These are phyloP conservation scores for Clavispora phyllophila DNA, from an alignment of 805 yeast species.

Conservation along the genomic window DNA sequence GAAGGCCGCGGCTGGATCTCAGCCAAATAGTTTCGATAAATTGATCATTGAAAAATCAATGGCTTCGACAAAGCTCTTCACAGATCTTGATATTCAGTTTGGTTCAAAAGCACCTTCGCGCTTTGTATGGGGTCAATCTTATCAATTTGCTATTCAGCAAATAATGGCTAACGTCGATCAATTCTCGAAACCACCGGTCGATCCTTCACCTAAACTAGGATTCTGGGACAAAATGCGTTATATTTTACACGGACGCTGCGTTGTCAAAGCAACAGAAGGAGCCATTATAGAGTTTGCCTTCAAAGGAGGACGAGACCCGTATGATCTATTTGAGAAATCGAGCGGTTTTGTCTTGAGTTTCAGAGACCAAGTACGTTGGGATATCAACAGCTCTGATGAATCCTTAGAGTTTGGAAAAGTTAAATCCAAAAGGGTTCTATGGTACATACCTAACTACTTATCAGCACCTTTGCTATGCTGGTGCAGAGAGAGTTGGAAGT, in stretches of 20 bases:
- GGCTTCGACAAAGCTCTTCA: conserved; percentile 66
- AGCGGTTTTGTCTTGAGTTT: conserved; percentile 80
- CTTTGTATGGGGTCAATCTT: conserved; percentile 80
- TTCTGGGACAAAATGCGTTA: conserved; percentile 88
- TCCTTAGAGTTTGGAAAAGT: conserved; percentile 65
- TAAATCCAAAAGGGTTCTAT: conserved; percentile 54
- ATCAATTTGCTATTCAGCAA: conserved; percentile 80
- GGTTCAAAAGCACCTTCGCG: conserved; percentile 55
- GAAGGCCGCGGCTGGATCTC: conserved; percentile 28
- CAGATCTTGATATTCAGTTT: conserved; percentile 53
- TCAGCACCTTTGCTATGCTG: conserved; percentile 48
- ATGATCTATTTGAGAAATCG: conserved; percentile 55
- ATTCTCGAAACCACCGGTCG: conserved; percentile 85
- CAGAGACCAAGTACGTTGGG: conserved; percentile 53
- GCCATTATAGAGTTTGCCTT: conserved; percentile 52
- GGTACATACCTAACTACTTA: conserved; percentile 74
- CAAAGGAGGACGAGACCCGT: conserved; percentile 80
- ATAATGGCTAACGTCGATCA: conserved; percentile 72
- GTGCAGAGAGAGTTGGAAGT: conserved; percentile 45
- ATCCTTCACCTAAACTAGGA: conserved; percentile 79
- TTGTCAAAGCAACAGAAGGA: conserved; percentile 45
- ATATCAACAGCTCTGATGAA: conserved; percentile 61
- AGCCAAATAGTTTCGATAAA: conserved; percentile 13
- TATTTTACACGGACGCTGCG: conserved; percentile 67
- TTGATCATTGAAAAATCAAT: conserved; percentile 70